These are phyloP conservation scores for Choricystis sp. DNA, from an alignment of 139 green algal species.

Conservation along the genomic window DNA sequence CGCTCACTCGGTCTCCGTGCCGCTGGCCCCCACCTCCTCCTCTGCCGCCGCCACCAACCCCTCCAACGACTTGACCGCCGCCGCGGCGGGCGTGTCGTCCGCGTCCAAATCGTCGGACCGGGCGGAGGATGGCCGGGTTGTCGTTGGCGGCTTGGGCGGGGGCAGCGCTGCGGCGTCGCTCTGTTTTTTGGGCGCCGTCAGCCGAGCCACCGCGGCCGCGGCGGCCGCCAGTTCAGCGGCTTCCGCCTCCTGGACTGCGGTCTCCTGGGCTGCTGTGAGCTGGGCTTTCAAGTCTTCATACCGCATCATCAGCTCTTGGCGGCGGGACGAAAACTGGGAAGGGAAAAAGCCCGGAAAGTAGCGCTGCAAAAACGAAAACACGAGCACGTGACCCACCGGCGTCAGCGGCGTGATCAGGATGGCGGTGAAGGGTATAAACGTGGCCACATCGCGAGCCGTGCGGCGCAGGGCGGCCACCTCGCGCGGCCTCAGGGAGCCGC, in stretches of 20 bases:
- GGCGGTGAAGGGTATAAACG: constrained; percentile 91
- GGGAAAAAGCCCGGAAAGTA: constrained; percentile 98
- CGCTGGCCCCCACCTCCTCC: too few relatives aligned
- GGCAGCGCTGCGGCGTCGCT: background rate
- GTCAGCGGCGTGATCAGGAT: constrained; percentile 95
- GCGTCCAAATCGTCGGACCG: too few relatives aligned
- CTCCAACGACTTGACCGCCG: too few relatives aligned
- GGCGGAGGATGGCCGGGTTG: too few relatives aligned
- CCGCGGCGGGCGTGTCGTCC: too few relatives aligned
- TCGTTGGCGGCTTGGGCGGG: too few relatives aligned
- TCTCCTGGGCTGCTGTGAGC: constrained; percentile 36
- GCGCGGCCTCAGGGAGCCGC: constrained; percentile 68
- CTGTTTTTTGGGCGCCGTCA: constrained; percentile 29
- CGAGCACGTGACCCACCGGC: constrained; percentile 89
- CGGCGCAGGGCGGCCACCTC: constrained; percentile 81
- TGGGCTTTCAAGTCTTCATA: constrained; percentile 65
- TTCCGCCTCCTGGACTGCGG: constrained; percentile 41
- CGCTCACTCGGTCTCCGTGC: too few relatives aligned
- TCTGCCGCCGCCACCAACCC: too few relatives aligned
- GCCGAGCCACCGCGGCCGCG: constrained; percentile 31
- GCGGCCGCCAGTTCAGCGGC: constrained; percentile 47
- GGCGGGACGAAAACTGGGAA: constrained; percentile 71
- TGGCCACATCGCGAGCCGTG: constrained; percentile 76
- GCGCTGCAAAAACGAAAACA: constrained; percentile 92
- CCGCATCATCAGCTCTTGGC: constrained; percentile 67